These are phyloP conservation scores for Trichosporon sp. DNA, from an alignment of 1,284 basidiomycete genomes.

Conservation along the genomic window DNA sequence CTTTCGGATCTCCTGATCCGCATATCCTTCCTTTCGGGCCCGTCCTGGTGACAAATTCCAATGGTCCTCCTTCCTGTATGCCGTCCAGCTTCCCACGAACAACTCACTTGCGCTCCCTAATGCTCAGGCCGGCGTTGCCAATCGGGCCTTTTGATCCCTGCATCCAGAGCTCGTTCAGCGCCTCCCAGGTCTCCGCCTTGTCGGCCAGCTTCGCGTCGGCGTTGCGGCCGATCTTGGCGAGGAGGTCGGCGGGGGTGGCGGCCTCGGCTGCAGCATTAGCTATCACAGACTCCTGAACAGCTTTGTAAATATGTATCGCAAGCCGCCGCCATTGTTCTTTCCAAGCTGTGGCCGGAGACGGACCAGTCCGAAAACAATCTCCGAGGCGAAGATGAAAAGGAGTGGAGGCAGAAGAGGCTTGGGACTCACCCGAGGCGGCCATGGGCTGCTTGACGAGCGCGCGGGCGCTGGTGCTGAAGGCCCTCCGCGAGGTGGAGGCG, in stretches of 20 bases:
- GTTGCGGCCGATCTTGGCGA: slow-evolving; percentile 39
- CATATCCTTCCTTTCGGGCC: no score
- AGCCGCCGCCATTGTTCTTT: no score
- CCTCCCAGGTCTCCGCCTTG: slow-evolving; percentile 38
- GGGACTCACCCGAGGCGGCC: slow-evolving; percentile 24
- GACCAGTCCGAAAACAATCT: neutral
- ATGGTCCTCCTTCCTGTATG: neutral
- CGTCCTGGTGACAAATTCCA: neutral
- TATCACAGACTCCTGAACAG: neutral
- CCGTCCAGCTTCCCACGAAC: neutral
- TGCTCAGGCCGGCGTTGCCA: slow-evolving; percentile 32
- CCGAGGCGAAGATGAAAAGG: neutral
- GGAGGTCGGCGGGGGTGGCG: slow-evolving; percentile 31
- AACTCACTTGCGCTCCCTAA: slow-evolving; percentile 42
- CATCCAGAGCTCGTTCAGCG: slow-evolving; percentile 33
- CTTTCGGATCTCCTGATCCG: no score
- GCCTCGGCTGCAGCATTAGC: slow-evolving; percentile 25
- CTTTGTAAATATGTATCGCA: neutral
- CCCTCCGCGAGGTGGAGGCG: slow-evolving; percentile 28
- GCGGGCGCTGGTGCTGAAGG: slow-evolving; percentile 24
- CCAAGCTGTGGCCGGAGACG: neutral
- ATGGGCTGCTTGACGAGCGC: slow-evolving; percentile 30
- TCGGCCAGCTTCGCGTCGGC: slow-evolving; percentile 39
- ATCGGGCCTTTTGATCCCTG: slow-evolving; percentile 29
- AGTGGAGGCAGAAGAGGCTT: neutral